Conservation (phyloP, 2,329 filamentous ascomycete species). For the Phaeoacremonium minimum region DNA sequence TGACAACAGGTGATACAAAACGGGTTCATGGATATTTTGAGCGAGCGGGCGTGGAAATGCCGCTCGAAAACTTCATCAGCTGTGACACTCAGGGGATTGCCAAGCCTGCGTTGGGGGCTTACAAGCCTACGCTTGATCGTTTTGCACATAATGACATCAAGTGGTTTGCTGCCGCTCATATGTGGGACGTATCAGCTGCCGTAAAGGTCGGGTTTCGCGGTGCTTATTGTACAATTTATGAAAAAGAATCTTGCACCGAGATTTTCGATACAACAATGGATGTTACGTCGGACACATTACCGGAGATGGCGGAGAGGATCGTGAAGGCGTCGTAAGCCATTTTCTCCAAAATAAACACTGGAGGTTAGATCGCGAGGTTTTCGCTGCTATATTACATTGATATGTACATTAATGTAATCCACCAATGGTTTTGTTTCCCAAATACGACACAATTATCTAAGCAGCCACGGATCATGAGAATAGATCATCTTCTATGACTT, state of each 20-base stretch:
- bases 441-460: no score
- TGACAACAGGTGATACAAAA: conserved; percentile 45
- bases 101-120: conserved; percentile 45
- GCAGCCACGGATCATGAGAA: no score
- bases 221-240: conserved; percentile 48
- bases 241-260: conserved; percentile 43
- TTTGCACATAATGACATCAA: conserved; percentile 30
- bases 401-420: no score
- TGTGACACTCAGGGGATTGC: conserved; percentile 43
- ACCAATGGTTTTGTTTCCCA: no score
- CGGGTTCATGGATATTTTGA: conserved; percentile 49
- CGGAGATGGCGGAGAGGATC: conserved; percentile 41
- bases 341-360: no score
- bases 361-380: no score
- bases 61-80: conserved; percentile 42
- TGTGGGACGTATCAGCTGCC: conserved; percentile 55
- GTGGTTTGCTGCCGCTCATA: conserved; percentile 57
- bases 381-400: no score
- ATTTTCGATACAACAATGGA: conserved; percentile 50
- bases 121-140: conserved; percentile 34
- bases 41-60: conserved; percentile 42
- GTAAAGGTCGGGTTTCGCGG: conserved; percentile 32
- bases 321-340: no score
- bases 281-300: conserved; percentile 39
- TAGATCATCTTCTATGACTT: no score